Conservation (phyloP, 2,329 filamentous ascomycete species). For the Periconia digitata region DNA sequence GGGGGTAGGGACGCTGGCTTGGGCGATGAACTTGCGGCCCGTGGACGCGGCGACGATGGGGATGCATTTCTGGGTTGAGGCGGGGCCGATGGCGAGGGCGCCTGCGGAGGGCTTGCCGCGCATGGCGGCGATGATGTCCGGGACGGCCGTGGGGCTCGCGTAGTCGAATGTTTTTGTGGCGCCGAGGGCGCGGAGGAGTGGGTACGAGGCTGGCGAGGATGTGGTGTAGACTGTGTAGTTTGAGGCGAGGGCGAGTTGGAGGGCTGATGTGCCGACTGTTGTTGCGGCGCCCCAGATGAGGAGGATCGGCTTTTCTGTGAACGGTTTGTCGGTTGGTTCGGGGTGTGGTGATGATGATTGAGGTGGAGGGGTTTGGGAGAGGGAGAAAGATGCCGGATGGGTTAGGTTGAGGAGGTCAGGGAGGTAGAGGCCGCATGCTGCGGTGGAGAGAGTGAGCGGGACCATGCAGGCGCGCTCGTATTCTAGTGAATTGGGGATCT, state of each 20-base stretch:
- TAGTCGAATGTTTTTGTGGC: constrained; percentile 55
- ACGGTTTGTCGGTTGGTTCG: no score
- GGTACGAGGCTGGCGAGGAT: constrained; percentile 50
- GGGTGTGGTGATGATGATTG: no score
- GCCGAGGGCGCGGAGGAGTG: constrained; percentile 49
- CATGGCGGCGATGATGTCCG: constrained; percentile 38
- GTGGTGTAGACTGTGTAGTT: constrained; percentile 49
- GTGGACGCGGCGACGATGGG: constrained; percentile 9
- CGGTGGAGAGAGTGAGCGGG: constrained; percentile 13
- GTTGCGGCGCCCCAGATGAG: constrained; percentile 54
- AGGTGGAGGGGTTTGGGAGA: constrained; percentile 34
- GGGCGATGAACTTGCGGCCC: constrained; percentile 15
- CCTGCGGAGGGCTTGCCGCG: constrained; percentile 39
- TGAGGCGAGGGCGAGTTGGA: constrained; percentile 52
- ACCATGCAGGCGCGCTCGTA: constrained; percentile 54
- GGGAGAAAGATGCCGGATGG: constrained; percentile 39
- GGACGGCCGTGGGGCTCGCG: constrained; percentile 37
- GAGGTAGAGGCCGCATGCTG: constrained; percentile 13
- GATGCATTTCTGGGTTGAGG: constrained; percentile 14
- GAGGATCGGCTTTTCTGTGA: constrained; percentile 32
- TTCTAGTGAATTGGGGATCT: constrained; percentile 51
- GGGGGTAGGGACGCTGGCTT: constrained; percentile 1
- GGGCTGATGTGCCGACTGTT: constrained; percentile 50
- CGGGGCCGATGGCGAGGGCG: constrained; percentile 34
- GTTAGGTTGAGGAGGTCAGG: constrained; percentile 14